Evolutionary conservation across 495 filamentous ascomycete genomes (phyloP).

Genomic region (Daldinia loculata): DNA sequence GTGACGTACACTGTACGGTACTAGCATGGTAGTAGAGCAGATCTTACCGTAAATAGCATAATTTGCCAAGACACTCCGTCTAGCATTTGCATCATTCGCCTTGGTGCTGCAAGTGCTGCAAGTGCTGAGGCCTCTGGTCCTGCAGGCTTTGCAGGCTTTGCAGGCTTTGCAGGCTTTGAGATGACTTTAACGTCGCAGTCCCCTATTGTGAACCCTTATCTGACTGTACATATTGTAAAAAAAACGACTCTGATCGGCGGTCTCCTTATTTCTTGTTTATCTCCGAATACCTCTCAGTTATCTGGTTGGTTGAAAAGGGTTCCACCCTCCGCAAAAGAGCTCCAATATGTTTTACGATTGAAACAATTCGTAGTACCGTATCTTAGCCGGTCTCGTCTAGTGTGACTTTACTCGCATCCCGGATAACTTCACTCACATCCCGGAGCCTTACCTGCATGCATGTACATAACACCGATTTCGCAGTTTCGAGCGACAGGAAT

Average conservation of each 20-base stretch:
- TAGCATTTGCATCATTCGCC: conserved; percentile 25
- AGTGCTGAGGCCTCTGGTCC: conserved; percentile 11
- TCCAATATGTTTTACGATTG: conserved; percentile 2
- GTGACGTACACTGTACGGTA: conserved; percentile 22
- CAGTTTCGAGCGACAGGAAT: conserved; percentile 5
- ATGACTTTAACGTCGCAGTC: conserved; percentile 13
- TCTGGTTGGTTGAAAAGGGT: neutral
- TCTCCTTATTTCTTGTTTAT: conserved; percentile 23
- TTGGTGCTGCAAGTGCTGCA: conserved; percentile 25
- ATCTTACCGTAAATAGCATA: conserved; percentile 25
- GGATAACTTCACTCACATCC: neutral
- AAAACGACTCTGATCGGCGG: conserved; percentile 17
- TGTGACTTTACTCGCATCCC: neutral
- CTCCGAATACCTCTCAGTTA: conserved; percentile 5
- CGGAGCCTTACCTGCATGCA: neutral
- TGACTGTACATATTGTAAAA: neutral
- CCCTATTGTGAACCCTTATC: neutral
- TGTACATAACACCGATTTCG: neutral
- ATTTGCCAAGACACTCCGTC: conserved; percentile 27
- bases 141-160: neutral
- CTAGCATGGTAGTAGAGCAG: conserved; percentile 5
- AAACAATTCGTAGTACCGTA: neutral
- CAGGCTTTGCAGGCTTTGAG: neutral
- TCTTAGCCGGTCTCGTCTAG: neutral
- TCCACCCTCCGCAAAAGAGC: conserved; percentile 4